Evolutionary conservation across 805 yeast genomes (phyloP).

Genomic region (Wickerhamiella australiensis): DNA sequence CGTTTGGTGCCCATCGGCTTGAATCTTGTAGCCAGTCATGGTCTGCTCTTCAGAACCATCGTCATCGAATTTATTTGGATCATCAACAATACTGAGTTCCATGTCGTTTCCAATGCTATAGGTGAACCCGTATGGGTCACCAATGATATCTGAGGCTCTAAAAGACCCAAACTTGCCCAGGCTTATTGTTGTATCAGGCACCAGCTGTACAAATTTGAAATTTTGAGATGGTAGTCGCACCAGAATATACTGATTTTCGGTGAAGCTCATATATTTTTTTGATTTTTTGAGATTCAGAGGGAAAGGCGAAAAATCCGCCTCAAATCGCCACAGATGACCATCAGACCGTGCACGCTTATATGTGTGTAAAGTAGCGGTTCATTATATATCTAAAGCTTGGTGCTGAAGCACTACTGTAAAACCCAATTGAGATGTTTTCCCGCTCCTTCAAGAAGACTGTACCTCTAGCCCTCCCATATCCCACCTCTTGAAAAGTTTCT

Average conservation of each 20-base stretch:
- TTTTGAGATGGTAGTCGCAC: conserved; percentile 74
- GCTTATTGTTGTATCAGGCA: conserved; percentile 46
- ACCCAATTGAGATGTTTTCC: too few species aligned
- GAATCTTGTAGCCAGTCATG: conserved; percentile 56
- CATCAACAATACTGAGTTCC: conserved; percentile 23
- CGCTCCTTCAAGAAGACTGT: too few species aligned
- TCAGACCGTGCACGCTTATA: too few species aligned
- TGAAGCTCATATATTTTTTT: conserved; percentile 7
- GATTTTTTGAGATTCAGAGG: too few species aligned
- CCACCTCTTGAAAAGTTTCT: background rate
- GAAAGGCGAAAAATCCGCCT: background rate
- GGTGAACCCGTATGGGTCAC: conserved; percentile 76
- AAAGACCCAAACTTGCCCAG: conserved; percentile 91
- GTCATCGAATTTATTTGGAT: conserved; percentile 21
- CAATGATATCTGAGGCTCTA: conserved; percentile 58
- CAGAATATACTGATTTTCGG: conserved; percentile 43
- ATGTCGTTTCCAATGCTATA: conserved; percentile 63
- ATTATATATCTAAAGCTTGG: too few species aligned
- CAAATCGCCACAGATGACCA: background rate
- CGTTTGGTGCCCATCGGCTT: conserved; percentile 58
- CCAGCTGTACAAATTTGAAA: conserved; percentile 56
- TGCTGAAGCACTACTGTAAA: too few species aligned
- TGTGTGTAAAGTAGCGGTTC: too few species aligned
- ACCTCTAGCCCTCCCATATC: background rate
- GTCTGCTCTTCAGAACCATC: conserved; percentile 39